These are phyloP conservation scores for Colletotrichum higginsianum DNA, from an alignment of 2,329 filamentous ascomycete genomes.

Conservation along the genomic window DNA sequence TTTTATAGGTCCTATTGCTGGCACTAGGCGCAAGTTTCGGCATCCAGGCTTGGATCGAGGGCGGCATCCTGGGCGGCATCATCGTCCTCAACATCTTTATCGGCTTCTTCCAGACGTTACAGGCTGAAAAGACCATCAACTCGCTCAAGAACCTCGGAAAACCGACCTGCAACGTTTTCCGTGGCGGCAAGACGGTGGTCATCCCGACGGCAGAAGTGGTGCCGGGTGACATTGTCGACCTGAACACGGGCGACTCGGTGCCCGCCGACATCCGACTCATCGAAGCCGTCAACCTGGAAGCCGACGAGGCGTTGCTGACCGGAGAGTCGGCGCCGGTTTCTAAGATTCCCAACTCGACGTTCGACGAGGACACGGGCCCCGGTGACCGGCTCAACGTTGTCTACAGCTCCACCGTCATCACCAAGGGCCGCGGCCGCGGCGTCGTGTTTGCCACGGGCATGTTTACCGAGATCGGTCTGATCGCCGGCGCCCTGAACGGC, in stretches of 20 bases:
- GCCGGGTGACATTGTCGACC: slow-evolving; percentile 69
- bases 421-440: slow-evolving; percentile 71
- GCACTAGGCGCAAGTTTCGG: slow-evolving; percentile 72
- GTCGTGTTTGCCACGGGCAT: slow-evolving; percentile 75
- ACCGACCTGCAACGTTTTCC: slow-evolving; percentile 60
- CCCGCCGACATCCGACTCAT: slow-evolving; percentile 72
- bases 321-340: slow-evolving; percentile 74
- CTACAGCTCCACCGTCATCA: slow-evolving; percentile 74
- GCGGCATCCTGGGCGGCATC: slow-evolving; percentile 70
- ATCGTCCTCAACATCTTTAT: slow-evolving; percentile 72
- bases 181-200: slow-evolving; percentile 57
- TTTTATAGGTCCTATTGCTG: slow-evolving; percentile 64
- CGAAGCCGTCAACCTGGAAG: slow-evolving; percentile 76
- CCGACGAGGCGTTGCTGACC: slow-evolving; percentile 76
- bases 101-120: slow-evolving; percentile 62
- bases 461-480: slow-evolving; percentile 74
- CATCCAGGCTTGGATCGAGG: slow-evolving; percentile 73
- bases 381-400: slow-evolving; percentile 75
- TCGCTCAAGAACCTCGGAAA: slow-evolving; percentile 61
- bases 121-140: slow-evolving; percentile 66
- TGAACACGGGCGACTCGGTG: slow-evolving; percentile 71
- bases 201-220: slow-evolving; percentile 63
- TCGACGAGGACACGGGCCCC: slow-evolving; percentile 57
- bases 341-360: slow-evolving; percentile 64
- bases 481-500: slow-evolving; percentile 69